Evolutionary conservation across 2,329 filamentous ascomycete species (phyloP), one percentile per base, ranked within the genome.

Genomic region (Talaromyces sp.): DNA sequence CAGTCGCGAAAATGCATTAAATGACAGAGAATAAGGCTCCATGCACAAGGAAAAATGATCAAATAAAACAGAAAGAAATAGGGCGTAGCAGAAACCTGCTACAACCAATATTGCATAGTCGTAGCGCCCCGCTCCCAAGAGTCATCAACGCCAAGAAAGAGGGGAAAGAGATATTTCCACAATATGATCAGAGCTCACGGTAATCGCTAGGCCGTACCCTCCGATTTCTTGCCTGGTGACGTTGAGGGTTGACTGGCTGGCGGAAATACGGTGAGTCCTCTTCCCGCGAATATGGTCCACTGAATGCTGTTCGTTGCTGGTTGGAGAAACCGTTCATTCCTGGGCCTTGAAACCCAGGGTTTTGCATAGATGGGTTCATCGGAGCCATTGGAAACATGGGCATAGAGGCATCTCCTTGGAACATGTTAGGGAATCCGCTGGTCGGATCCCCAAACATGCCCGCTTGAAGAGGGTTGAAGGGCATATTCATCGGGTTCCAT

Each of bases 221-320:
- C 60, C 88, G 85, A 65, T 91, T 87, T 65, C 89, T 84, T 67
- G 91, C 90, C 72, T 92, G 88, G 69, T 94, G 90, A 46, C 94
- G 85, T 69, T 96, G 90, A 2, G 92, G 93, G 69, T 99, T 99
- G 57, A 97, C 90, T 0, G 94, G 94, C 72, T 96, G 93, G 52
- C 94, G 85, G 71, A 97, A 95, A 75, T 99, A 99, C 6, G 94
- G 90, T 55, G 91, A 90, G 52, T 96, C 91, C 51, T 95, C 90
- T 58, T 85, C 85, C 53, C 82, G 86, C 2, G 82, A 81, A 54
- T 79, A 75, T 11, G 80, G 78, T 16, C 79, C 78, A 30, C 77
- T 76, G 63, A 83, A 81, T 32, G 76, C 68, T 20, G 77, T 81
- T 49, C 80, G 75, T 64, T 85, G 82, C 64, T 86, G 83, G 60